phyloP scores from a whole-genome alignment of 129 eudicot species.

The Arctium lappa region DNA sequence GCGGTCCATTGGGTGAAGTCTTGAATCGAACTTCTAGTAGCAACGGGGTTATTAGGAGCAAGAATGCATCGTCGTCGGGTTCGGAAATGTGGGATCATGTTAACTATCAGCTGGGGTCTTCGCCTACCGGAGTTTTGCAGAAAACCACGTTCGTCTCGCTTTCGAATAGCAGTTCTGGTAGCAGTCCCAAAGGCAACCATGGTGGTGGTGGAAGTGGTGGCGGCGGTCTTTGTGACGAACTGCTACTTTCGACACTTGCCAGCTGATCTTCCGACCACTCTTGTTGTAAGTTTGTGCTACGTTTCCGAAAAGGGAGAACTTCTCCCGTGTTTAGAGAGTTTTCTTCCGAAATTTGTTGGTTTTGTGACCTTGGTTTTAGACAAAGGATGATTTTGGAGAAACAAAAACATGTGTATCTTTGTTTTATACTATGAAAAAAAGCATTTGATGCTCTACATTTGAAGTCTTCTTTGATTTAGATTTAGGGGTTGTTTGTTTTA shows the following conservation, averaged over 20 bases:
- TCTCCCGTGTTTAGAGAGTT: neutral
- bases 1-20: constrained; percentile 84
- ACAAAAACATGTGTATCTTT: constrained; percentile 10
- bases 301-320: neutral
- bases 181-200: constrained; percentile 53
- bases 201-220: constrained; percentile 21
- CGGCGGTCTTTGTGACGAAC: constrained; percentile 37
- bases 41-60: constrained; percentile 22
- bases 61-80: constrained; percentile 14
- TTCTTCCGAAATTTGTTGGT: constrained; percentile 18
- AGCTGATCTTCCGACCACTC: constrained; percentile 33
- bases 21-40: constrained; percentile 47
- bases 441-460: constrained; percentile 3
- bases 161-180: constrained; percentile 80
- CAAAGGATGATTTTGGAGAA: constrained; percentile 15
- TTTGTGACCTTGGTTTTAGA: constrained; percentile 26
- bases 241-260: constrained; percentile 52
- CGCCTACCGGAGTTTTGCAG: constrained; percentile 84
- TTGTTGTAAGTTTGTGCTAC: constrained; percentile 23
- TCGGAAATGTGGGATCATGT: constrained; percentile 48
- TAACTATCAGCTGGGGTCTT: constrained; percentile 55
- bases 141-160: constrained; percentile 62
- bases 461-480: neutral
- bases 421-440: neutral
- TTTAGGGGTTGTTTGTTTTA: constrained; percentile 1